Percentiles rank a stretch among this genome's conserved stretches.
Conservation (phyloP, 129 eudicot genomes). For the Artemisia tridentata region DNA sequence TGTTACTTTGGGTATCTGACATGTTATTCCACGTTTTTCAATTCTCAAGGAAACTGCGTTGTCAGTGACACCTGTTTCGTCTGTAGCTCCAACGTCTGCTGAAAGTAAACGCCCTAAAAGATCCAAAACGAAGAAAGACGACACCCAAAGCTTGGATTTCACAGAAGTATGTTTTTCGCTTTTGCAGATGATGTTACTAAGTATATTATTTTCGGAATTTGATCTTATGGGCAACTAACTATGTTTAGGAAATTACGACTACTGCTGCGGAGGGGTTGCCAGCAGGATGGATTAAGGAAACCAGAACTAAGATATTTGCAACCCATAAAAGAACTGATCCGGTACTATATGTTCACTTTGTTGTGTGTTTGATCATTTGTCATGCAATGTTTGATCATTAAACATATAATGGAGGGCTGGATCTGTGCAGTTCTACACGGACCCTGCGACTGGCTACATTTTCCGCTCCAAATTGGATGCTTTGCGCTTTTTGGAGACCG, state of each 20-base stretch:
- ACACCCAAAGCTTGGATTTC: neutral
- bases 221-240: constrained; percentile 16
- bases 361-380: too few relatives aligned
- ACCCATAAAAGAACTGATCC: constrained; percentile 45
- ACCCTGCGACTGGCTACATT: constrained; percentile 52
- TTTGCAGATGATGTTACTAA: constrained; percentile 10
- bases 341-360: constrained; percentile 31
- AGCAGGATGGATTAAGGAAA: constrained; percentile 78
- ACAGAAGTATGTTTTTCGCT: constrained; percentile 37
- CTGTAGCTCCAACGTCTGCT: constrained; percentile 13
- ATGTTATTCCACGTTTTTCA: constrained; percentile 23
- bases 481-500: constrained; percentile 60
- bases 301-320: constrained; percentile 36
- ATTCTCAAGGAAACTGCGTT: constrained; percentile 15
- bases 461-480: constrained; percentile 73
- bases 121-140: constrained; percentile 29
- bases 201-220: neutral
- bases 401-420: constrained; percentile 10
- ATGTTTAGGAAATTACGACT: constrained; percentile 46
- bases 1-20: constrained; percentile 21
- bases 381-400: constrained; percentile 4
- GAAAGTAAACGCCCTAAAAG: constrained; percentile 19
- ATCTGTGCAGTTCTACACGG: constrained; percentile 51
- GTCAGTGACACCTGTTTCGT: constrained; percentile 25
- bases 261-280: constrained; percentile 60